Evolutionary conservation across 352 stramenopile genomes (phyloP).

Genomic region (Phytophthora macrochlamydospora): DNA sequence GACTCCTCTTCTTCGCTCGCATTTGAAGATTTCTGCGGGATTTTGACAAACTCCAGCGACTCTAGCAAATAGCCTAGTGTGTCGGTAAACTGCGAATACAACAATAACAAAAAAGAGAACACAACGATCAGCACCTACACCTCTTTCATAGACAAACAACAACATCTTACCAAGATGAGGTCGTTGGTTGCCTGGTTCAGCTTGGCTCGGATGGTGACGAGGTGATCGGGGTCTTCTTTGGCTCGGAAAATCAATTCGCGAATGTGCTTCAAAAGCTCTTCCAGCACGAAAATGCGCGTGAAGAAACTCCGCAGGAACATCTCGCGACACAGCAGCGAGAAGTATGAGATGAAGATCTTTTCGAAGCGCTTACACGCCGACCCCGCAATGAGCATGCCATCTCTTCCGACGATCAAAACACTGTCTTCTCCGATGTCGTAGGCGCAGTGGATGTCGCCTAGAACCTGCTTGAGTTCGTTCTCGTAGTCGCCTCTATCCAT

Average conservation of each 20-base stretch:
- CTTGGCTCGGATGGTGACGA: constrained; percentile 83
- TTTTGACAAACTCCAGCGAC: constrained; percentile 90
- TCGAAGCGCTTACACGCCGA: constrained; percentile 94
- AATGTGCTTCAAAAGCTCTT: constrained; percentile 94
- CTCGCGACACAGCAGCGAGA: constrained; percentile 95
- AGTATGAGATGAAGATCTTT: constrained; percentile 93
- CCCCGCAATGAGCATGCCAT: constrained; percentile 93
- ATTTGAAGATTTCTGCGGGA: constrained; percentile 47
- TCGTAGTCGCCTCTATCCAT: constrained; percentile 97
- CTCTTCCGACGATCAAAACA: constrained; percentile 93
- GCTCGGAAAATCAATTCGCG: constrained; percentile 89
- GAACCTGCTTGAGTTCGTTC: constrained; percentile 95
- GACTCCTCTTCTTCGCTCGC: constrained; percentile 61
- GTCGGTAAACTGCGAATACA: constrained; percentile 83
- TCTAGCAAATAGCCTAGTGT: constrained; percentile 95
- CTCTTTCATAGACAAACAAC: neutral
- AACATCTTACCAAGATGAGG: constrained; percentile 76
- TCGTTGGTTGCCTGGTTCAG: constrained; percentile 92
- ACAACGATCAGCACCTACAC: neutral
- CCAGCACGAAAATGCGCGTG: constrained; percentile 94
- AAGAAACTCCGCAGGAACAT: constrained; percentile 98
- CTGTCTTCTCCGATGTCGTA: constrained; percentile 97
- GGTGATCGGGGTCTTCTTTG: constrained; percentile 86
- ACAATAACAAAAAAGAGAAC: neutral
- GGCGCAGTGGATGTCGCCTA: constrained; percentile 92